phyloP scores from a whole-genome alignment of 1,284 basidiomycete genomes.

The Pyrrhoderma noxium region DNA sequence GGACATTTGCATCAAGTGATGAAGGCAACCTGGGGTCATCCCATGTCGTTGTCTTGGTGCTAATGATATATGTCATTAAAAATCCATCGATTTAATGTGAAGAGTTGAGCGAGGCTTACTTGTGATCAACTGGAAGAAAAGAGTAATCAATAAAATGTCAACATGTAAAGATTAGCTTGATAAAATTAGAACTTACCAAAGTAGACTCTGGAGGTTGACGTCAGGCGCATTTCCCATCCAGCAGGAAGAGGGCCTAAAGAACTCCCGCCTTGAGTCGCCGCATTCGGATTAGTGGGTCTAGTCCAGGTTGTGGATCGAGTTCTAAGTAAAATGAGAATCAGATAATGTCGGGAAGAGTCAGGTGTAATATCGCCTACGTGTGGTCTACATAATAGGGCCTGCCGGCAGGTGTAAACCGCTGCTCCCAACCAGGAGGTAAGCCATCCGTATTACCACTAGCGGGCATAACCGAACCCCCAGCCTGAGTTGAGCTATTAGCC shows the following conservation, averaged over 20 bases:
- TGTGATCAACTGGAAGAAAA: constrained; percentile 3
- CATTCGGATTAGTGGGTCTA: constrained; percentile 63
- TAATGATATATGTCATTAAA: constrained; percentile 63
- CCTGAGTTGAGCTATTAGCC: constrained; percentile 30
- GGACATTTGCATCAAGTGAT: constrained; percentile 71
- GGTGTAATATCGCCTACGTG: constrained; percentile 27
- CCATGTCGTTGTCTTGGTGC: constrained; percentile 97
- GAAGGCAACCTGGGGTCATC: constrained; percentile 78
- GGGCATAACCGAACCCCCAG: constrained; percentile 24
- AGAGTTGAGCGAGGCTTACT: background rate
- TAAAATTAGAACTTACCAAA: constrained; percentile 41
- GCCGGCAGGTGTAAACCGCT: constrained; percentile 95
- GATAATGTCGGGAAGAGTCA: background rate
- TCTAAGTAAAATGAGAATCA: constrained; percentile 26
- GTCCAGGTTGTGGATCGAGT: constrained; percentile 96
- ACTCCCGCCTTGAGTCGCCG: constrained; percentile 49
- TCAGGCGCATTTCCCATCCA: constrained; percentile 97
- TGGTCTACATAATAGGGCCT: constrained; percentile 95
- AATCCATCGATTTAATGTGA: background rate
- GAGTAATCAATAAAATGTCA: background rate
- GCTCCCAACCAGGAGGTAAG: constrained; percentile 96
- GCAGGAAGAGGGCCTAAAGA: constrained; percentile 81
- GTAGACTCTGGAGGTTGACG: constrained; percentile 88
- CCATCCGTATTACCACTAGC: constrained; percentile 56
- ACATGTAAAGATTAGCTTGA: background rate